Conservation (phyloP, 306 rosid genomes). For the Vigna hirtella region DNA sequence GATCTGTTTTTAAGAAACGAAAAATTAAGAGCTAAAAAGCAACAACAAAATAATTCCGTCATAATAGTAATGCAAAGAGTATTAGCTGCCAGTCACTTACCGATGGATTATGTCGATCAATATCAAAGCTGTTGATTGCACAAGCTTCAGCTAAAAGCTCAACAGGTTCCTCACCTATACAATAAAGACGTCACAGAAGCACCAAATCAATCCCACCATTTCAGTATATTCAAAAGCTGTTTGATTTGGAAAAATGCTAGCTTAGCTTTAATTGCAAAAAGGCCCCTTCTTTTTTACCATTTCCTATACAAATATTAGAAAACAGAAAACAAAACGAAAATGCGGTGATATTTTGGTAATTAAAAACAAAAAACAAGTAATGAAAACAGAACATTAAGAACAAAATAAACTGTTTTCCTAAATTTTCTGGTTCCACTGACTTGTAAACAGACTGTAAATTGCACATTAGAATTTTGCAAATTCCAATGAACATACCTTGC, state of each 20-base stretch:
- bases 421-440: neutral
- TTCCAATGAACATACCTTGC: conserved; percentile 65
- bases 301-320: neutral
- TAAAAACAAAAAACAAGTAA: neutral
- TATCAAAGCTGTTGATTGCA: conserved; percentile 92
- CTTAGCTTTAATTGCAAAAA: neutral
- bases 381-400: neutral
- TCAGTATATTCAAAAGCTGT: neutral
- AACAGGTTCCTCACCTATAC: conserved; percentile 72
- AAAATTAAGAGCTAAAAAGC: neutral
- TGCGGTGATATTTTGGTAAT: neutral
- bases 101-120: conserved; percentile 77
- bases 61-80: conserved; percentile 28
- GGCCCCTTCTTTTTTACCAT: neutral
- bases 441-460: conserved; percentile 20
- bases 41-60: neutral
- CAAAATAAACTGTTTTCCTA: neutral
- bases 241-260: neutral
- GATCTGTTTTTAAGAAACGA: neutral
- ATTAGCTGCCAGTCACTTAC: conserved; percentile 56
- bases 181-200: conserved; percentile 2
- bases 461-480: conserved; percentile 35
- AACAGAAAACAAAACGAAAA: neutral
- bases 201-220: conserved; percentile 31
- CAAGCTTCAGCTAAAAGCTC: conserved; percentile 94